Evolutionary conservation across 2,329 filamentous ascomycete species (phyloP).

Genomic region (Peltaster fructicola): DNA sequence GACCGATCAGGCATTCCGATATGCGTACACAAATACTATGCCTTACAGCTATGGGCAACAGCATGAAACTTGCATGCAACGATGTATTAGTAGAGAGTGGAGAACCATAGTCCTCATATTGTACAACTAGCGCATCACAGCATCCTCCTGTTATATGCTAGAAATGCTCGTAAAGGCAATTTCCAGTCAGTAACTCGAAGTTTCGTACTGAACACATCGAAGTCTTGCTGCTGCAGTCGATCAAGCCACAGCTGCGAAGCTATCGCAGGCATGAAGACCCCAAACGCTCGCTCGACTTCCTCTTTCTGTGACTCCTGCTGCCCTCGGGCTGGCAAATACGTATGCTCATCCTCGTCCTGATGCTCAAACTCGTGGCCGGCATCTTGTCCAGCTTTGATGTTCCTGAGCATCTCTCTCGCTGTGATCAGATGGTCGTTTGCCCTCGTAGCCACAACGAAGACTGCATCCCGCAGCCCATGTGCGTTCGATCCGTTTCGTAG

Average conservation of each 20-base stretch:
- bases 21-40: too few relatives aligned
- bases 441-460: conserved; percentile 81
- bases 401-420: conserved; percentile 75
- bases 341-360: conserved; percentile 53
- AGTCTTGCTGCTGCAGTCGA: conserved; percentile 61
- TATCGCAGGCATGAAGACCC: conserved; percentile 63
- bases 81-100: too few relatives aligned
- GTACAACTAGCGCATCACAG: conserved; percentile 23
- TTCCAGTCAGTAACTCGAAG: conserved; percentile 58
- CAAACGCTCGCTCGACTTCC: conserved; percentile 52
- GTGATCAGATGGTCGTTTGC: conserved; percentile 95
- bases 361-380: conserved; percentile 84
- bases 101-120: too few relatives aligned
- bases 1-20: too few relatives aligned
- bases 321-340: conserved; percentile 23
- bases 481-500: conserved; percentile 66
- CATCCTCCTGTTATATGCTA: conserved; percentile 37
- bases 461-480: conserved; percentile 65
- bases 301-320: conserved; percentile 22
- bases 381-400: conserved; percentile 53
- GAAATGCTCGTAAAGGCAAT: conserved; percentile 61
- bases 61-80: too few relatives aligned
- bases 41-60: too few relatives aligned
- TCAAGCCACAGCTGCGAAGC: conserved; percentile 64
- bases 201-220: conserved; percentile 56